These are phyloP conservation scores for sunflower (Helianthus annuus) DNA, from an alignment of 129 eudicot genomes.

Conservation along the genomic window HanXRQr2.0-SUNRISE NC_035447.2:163202681-163203180, in stretches of 20 bases:
- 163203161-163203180: no score
- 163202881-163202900: slow-evolving; percentile 75
- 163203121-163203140: no score
- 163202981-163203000: background rate
- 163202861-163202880: slow-evolving; percentile 57
- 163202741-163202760: background rate
- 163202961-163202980: background rate
- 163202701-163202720: slow-evolving; percentile 44
- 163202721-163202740: background rate
- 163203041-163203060: no score
- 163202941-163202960: slow-evolving; percentile 85
- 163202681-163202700: slow-evolving; percentile 77
- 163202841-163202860: slow-evolving; percentile 89
- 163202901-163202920: slow-evolving; percentile 66
- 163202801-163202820: slow-evolving; percentile 69
- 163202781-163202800: slow-evolving; percentile 70
- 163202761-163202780: background rate
- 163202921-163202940: slow-evolving; percentile 68
- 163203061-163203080: no score
- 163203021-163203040: no score
- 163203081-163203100: no score
- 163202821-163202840: slow-evolving; percentile 60
- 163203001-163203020: background rate
- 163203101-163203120: no score
- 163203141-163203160: no score